A percentile compares a stretch with the other conserved stretches of the same genome.
phyloP scores from a whole-genome alignment of 257 asterid genomes.

The Nicotiana undulata region DNA sequence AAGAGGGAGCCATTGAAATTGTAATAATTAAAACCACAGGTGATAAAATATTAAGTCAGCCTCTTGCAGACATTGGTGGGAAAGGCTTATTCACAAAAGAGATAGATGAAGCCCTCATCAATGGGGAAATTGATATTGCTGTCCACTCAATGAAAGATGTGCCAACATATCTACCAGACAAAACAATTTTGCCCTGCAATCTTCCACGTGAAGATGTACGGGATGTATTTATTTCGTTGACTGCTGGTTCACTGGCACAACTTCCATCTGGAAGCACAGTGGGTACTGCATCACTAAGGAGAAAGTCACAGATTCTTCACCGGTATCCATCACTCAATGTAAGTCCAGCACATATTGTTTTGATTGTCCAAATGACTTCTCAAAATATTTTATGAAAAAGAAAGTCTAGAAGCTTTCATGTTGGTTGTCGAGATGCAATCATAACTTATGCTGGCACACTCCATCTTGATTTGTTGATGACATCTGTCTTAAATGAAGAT shows the following conservation, averaged over 20 bases:
- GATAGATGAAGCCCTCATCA: conserved; percentile 87
- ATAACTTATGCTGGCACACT: background rate
- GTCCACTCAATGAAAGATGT: conserved; percentile 98
- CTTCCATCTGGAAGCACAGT: conserved; percentile 75
- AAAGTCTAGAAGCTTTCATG: background rate
- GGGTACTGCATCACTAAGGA: conserved; percentile 91
- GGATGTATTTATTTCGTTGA: conserved; percentile 83
- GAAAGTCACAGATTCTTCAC: conserved; percentile 89
- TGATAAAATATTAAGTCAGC: conserved; percentile 82
- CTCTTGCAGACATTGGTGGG: conserved; percentile 95
- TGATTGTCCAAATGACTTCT: background rate
- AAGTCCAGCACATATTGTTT: conserved; percentile 1
- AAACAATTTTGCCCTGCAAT: conserved; percentile 77
- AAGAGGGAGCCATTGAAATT: conserved; percentile 78
- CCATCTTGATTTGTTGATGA: background rate
- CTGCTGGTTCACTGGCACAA: conserved; percentile 63
- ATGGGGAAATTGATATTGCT: conserved; percentile 79
- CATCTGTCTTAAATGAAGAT: background rate
- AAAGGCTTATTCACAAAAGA: conserved; percentile 93
- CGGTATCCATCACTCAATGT: conserved; percentile 68
- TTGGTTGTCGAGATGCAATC: background rate
- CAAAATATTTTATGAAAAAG: background rate
- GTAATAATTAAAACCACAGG: conserved; percentile 85
- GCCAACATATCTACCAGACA: conserved; percentile 83
- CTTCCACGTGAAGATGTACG: conserved; percentile 94